Evolutionary conservation across 257 asterid species (phyloP).

Genomic region (Nicotiana sylvestris): DNA sequence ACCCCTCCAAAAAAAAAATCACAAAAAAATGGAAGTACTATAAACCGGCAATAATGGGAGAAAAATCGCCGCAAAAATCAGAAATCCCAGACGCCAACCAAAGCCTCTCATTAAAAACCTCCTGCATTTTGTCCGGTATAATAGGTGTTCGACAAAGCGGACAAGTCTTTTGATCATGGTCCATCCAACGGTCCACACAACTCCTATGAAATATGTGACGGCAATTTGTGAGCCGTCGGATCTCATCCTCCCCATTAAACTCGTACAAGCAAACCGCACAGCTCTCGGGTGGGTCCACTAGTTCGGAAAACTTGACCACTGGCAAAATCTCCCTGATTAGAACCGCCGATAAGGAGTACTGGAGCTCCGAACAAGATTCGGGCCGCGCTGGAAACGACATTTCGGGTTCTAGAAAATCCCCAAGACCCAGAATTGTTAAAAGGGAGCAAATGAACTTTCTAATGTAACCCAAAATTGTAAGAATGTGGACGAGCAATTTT

Average conservation of each 20-base stretch:
- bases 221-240: conserved; percentile 80
- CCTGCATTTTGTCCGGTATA: conserved; percentile 79
- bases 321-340: conserved; percentile 76
- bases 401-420: conserved; percentile 43
- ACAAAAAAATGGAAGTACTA: conserved; percentile 17
- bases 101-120: conserved; percentile 59
- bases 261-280: conserved; percentile 93
- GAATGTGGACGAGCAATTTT: conserved; percentile 44
- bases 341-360: conserved; percentile 47
- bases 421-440: conserved; percentile 45
- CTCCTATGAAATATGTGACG: conserved; percentile 71
- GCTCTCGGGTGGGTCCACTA: conserved; percentile 58
- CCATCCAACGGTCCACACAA: conserved; percentile 98
- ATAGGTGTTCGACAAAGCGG: conserved; percentile 78
- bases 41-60: conserved; percentile 46
- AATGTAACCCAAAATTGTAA: conserved; percentile 47
- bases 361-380: conserved; percentile 26
- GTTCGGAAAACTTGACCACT: conserved; percentile 63
- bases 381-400: conserved; percentile 13
- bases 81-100: conserved; percentile 84
- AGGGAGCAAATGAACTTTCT: conserved; percentile 35
- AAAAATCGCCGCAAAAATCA: conserved; percentile 65
- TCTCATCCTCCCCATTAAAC: conserved; percentile 65
- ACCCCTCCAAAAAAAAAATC: neutral
- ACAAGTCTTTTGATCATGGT: conserved; percentile 91